These are phyloP conservation scores for Fusarium stilboides DNA, from an alignment of 2,329 filamentous ascomycete genomes.

Conservation along the genomic window DNA sequence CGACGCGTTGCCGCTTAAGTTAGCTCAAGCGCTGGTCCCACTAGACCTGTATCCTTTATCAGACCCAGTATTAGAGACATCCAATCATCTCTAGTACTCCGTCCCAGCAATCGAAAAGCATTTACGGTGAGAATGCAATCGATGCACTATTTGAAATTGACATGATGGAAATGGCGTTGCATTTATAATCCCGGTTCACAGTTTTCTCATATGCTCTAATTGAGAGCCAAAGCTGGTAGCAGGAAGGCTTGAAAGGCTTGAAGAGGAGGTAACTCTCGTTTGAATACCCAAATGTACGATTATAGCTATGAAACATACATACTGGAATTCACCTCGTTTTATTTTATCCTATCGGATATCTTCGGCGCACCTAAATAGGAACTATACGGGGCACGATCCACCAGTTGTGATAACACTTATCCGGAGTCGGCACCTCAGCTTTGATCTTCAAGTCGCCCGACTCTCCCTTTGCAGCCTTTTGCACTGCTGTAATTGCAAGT, in stretches of 20 bases:
- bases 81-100: conserved; percentile 20
- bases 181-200: conserved; percentile 21
- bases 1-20: conserved; percentile 56
- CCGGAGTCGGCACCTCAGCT: conserved; percentile 67
- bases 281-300: conserved; percentile 48
- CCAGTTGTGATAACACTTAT: conserved; percentile 73
- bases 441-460: conserved; percentile 58
- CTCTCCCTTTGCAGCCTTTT: conserved; percentile 66
- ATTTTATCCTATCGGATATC: conserved; percentile 1
- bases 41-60: conserved; percentile 14
- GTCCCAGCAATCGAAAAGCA: conserved; percentile 31
- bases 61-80: conserved; percentile 19
- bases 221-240: conserved; percentile 12
- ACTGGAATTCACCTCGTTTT: conserved; percentile 33
- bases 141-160: conserved; percentile 23
- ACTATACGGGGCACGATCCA: conserved; percentile 73
- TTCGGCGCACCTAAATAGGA: conserved; percentile 20
- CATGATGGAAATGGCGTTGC: conserved; percentile 35
- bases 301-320: conserved; percentile 39
- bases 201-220: conserved; percentile 6
- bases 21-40: conserved; percentile 17
- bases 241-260: conserved; percentile 28
- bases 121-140: conserved; percentile 33
- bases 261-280: conserved; percentile 40
- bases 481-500: conserved; percentile 73